Evolutionary conservation across 2,329 filamentous ascomycete genomes (phyloP).

Genomic region (Nannizzia gypsea): DNA sequence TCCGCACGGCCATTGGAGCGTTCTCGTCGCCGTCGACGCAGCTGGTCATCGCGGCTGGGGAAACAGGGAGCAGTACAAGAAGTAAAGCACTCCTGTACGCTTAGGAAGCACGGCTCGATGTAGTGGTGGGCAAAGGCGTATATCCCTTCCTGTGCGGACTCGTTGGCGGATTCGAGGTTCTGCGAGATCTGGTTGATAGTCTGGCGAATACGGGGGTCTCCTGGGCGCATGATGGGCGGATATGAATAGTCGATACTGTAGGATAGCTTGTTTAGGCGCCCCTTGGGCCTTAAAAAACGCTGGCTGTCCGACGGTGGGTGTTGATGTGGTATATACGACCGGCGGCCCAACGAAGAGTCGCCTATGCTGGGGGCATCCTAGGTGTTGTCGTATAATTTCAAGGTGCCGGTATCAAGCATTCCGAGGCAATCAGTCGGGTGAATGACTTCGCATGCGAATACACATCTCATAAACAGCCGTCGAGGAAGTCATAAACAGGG

Average conservation of each 20-base stretch:
- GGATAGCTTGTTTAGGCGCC: background rate
- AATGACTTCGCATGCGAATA: background rate
- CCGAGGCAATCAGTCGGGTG: background rate
- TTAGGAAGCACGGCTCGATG: conserved; percentile 65
- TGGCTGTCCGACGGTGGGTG: background rate
- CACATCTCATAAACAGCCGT: background rate
- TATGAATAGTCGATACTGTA: background rate
- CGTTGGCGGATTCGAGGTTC: conserved; percentile 80
- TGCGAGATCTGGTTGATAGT: conserved; percentile 87
- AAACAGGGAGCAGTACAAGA: conserved; percentile 57
- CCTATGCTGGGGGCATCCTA: background rate
- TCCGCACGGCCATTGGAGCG: conserved; percentile 54
- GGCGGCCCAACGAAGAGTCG: background rate
- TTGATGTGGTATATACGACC: background rate
- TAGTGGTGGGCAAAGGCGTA: conserved; percentile 83
- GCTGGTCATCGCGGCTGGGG: conserved; percentile 61
- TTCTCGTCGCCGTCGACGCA: conserved; percentile 55
- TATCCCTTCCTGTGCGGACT: conserved; percentile 80
- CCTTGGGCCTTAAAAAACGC: too few species aligned
- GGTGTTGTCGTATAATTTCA: background rate
- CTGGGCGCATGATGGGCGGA: conserved; percentile 45
- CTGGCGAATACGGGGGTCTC: conserved; percentile 79
- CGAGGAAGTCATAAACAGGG: background rate
- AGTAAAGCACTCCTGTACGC: conserved; percentile 54
- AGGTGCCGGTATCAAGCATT: background rate